Conservation (phyloP, 202 grass and related monocot species). For the Panicum virgatum region DNA sequence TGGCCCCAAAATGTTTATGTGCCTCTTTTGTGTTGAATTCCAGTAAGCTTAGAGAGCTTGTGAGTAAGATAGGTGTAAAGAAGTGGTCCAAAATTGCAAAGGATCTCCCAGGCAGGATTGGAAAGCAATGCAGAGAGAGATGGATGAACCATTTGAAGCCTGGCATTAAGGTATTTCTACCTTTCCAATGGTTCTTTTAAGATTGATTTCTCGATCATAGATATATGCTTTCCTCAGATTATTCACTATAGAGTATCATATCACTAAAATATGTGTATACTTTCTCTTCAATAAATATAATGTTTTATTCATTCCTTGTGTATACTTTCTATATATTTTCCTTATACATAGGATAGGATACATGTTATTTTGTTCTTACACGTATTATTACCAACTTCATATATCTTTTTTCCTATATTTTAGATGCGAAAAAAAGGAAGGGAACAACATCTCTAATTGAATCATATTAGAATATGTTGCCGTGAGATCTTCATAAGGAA, state of each 20-base stretch:
- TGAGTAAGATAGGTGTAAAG: constrained; percentile 19
- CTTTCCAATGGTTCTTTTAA: background rate
- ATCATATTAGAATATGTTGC: background rate
- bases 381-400: background rate
- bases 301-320: background rate
- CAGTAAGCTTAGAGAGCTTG: constrained; percentile 21
- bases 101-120: constrained; percentile 24
- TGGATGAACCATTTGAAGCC: constrained; percentile 57
- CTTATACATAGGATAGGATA: background rate
- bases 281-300: background rate
- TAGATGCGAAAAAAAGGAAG: background rate
- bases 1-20: background rate
- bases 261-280: background rate
- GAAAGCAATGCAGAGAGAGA: constrained; percentile 60
- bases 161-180: constrained; percentile 38
- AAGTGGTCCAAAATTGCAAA: constrained; percentile 48
- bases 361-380: background rate
- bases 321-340: background rate
- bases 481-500: background rate
- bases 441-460: background rate
- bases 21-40: background rate
- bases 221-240: background rate
- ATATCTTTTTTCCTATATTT: background rate
- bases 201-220: background rate
- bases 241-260: background rate